Base-by-base conservation (phyloP, 1,139 yeast genomes). In the Geotrichum candidum region DNA sequence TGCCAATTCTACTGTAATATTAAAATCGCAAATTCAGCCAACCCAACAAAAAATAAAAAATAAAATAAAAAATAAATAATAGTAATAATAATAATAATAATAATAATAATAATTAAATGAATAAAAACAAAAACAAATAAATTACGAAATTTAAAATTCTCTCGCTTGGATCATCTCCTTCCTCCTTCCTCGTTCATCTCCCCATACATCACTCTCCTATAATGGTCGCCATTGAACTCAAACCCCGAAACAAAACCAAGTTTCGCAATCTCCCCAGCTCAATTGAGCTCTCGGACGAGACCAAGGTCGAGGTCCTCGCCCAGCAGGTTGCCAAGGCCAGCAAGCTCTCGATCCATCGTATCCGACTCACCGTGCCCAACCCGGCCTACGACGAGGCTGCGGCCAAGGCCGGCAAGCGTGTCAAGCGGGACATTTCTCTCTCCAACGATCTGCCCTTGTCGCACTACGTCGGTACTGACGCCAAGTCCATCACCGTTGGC, bases 341-440 rank as follows among this genome's bases (percentile, higher is more conserved):
- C n/a, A 70, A 71, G 4, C 69, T 74, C 52, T 67, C 70, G 53
- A 61, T 64, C n/a, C 63, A 69, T 63, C 73, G 79, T 18, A 61
- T 76, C 50, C 70, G 79, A 27, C 63, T 76, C 53, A 70, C 77
- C 35, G 66, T 74, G 46, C 71, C 72, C 45, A 65, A 69, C 45
- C 55, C 61, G 5, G 50, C 38, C 13, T 53, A 35, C 45, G 15
- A 23, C 13, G 58, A 54, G 22, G 53, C 46, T 5, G 48, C 54
- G n/a, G 71, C 68, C 46, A 74, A 71, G 41, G 65, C 67, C 5
- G 70, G 67, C 58, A 68, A 67, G 63, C 63, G 65, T 7, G 73
- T 73, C 64, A 73, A 74, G 61, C 73, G 70, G 63, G 80, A 78
- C 66, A 69, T 68, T 56, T 79, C 72, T 22, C 71, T 79, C 66